Conservation (phyloP, 306 rosid species). For the Casuarina equisetifolia region DNA sequence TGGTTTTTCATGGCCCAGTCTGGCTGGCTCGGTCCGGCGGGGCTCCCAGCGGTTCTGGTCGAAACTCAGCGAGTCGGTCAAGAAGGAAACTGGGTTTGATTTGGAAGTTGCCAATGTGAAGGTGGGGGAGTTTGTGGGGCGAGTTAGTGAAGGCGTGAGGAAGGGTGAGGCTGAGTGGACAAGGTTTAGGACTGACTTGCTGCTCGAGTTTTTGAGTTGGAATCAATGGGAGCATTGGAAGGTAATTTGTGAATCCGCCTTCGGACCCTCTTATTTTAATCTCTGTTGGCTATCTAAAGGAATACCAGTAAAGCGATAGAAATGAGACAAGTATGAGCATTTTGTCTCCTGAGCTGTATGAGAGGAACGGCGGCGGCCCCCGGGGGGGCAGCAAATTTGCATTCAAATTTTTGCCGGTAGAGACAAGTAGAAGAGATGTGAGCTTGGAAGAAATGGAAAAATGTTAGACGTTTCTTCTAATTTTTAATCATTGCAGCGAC, state of each 20-base stretch:
- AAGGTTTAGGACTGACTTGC: slow-evolving; percentile 45
- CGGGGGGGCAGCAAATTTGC: no score
- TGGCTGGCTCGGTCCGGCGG: slow-evolving; percentile 48
- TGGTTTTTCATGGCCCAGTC: slow-evolving; percentile 54
- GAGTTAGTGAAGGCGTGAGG: slow-evolving; percentile 38
- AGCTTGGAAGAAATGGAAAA: slow-evolving; percentile 5
- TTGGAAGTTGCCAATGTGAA: slow-evolving; percentile 48
- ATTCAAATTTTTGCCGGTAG: background rate
- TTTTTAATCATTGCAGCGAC: background rate
- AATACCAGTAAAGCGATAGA: slow-evolving; percentile 3
- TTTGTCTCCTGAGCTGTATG: background rate
- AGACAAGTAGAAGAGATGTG: background rate
- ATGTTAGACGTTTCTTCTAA: background rate
- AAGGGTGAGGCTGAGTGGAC: slow-evolving; percentile 44
- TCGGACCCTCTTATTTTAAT: slow-evolving; percentile 19
- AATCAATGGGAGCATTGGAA: slow-evolving; percentile 79
- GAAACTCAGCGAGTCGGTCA: slow-evolving; percentile 55
- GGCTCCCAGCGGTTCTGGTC: slow-evolving; percentile 73
- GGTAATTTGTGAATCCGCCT: slow-evolving; percentile 45
- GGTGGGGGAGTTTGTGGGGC: slow-evolving; percentile 42
- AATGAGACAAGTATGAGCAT: slow-evolving; percentile 8
- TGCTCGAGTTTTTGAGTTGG: slow-evolving; percentile 67
- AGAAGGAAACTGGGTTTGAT: slow-evolving; percentile 80
- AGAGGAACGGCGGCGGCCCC: background rate
- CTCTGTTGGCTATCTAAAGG: slow-evolving; percentile 19